Conservation (phyloP, 352 stramenopile genomes). For the Pythium sp. region DNA sequence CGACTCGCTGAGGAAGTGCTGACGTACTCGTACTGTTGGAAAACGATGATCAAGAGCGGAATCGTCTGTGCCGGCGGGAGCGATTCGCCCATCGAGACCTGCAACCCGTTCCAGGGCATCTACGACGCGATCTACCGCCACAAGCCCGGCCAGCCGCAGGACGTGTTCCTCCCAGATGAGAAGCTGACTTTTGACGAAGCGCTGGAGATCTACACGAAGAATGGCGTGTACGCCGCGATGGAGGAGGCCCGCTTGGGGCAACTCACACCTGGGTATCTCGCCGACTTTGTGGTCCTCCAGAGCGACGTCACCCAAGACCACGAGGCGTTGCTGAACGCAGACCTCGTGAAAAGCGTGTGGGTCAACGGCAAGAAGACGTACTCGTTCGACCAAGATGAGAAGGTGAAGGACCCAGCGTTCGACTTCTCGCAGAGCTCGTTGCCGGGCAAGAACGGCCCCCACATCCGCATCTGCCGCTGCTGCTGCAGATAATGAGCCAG, state of each 20-base stretch:
- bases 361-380: conserved; percentile 60
- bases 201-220: conserved; percentile 79
- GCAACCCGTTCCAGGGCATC: conserved; percentile 86
- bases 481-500: conserved; percentile 31
- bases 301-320: conserved; percentile 48
- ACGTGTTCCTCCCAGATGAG: conserved; percentile 65
- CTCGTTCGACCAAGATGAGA: conserved; percentile 30
- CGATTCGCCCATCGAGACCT: conserved; percentile 85
- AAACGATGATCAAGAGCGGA: conserved; percentile 69
- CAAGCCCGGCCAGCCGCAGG: conserved; percentile 41
- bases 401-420: conserved; percentile 1
- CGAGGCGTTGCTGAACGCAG: conserved; percentile 31
- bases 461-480: conserved; percentile 58
- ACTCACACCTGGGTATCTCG: conserved; percentile 44
- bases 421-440: conserved; percentile 63
- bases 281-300: conserved; percentile 76
- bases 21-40: conserved; percentile 81
- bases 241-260: conserved; percentile 53
- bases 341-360: conserved; percentile 67
- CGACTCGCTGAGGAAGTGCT: conserved; percentile 58
- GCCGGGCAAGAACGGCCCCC: conserved; percentile 65
- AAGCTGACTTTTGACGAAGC: conserved; percentile 71
- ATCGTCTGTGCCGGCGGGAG: conserved; percentile 80
- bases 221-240: conserved; percentile 63
- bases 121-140: conserved; percentile 84